Conservation (phyloP, 2,329 filamentous ascomycete genomes). For the Elsinoe arachidis region DNA sequence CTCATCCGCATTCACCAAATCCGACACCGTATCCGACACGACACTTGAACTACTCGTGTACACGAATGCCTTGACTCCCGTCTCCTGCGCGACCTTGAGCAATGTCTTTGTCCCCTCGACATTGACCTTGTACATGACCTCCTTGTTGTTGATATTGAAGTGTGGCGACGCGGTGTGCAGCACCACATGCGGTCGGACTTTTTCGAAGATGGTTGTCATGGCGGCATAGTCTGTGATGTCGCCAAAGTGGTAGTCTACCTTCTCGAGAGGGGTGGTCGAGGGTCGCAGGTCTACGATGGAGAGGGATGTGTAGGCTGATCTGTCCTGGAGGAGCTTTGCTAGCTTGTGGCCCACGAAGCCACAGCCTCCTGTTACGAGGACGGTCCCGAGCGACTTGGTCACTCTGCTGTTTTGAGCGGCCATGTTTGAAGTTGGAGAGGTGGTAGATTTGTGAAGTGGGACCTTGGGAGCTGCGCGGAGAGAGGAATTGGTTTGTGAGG, state of each 20-base stretch:
- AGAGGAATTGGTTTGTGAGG: background rate
- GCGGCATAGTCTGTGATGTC: conserved; percentile 40
- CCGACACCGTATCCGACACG: conserved; percentile 36
- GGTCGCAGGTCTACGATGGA: conserved; percentile 41
- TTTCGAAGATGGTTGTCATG: conserved; percentile 34
- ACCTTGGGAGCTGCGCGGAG: background rate
- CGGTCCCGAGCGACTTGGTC: conserved; percentile 33
- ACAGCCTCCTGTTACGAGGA: conserved; percentile 43
- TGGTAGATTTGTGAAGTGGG: background rate
- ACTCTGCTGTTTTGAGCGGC: background rate
- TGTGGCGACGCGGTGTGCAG: conserved; percentile 44
- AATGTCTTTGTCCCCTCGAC: conserved; percentile 43
- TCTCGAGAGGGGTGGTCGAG: conserved; percentile 31
- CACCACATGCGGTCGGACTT: conserved; percentile 38
- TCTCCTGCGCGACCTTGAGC: conserved; percentile 38
- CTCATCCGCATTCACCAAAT: conserved; percentile 44
- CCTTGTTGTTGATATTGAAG: conserved; percentile 29
- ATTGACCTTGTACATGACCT: conserved; percentile 43
- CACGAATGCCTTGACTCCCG: conserved; percentile 44
- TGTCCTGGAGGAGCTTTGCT: conserved; percentile 36
- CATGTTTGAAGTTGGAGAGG: background rate
- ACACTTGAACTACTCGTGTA: conserved; percentile 46
- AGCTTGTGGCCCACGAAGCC: conserved; percentile 46
- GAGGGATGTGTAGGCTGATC: conserved; percentile 35
- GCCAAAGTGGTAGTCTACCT: conserved; percentile 41